Evolutionary conservation across 1,139 yeast genomes (phyloP).

Genomic region (Saccharomyces pastorianus): DNA sequence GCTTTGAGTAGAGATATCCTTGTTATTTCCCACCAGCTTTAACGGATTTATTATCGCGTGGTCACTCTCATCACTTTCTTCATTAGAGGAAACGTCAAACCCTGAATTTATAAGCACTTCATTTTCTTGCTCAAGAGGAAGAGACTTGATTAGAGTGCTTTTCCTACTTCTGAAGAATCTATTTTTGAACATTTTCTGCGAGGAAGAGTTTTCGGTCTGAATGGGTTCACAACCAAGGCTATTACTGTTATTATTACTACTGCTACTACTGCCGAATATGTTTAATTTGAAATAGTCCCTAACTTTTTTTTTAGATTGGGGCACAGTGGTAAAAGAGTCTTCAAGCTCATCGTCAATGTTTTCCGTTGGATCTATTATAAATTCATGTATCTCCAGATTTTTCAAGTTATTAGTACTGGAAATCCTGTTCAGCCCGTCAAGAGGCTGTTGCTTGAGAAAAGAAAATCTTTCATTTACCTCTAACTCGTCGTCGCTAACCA

Average conservation of each 20-base stretch:
- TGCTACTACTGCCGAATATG: constrained; percentile 11
- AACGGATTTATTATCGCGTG: not conserved
- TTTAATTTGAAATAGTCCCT: constrained; percentile 18
- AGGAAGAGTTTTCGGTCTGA: not conserved
- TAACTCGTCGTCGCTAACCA: not conserved
- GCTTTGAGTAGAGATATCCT: not conserved
- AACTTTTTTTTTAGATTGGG: constrained; percentile 11
- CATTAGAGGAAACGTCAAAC: not conserved
- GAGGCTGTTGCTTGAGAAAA: not conserved
- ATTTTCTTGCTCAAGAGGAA: not conserved
- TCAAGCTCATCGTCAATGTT: not conserved
- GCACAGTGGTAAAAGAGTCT: not conserved
- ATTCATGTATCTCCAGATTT: not conserved
- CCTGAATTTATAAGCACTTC: not conserved
- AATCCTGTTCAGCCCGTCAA: not conserved
- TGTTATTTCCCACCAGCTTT: not conserved
- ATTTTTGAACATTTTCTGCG: not conserved
- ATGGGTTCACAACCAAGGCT: not conserved
- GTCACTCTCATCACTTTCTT: not conserved
- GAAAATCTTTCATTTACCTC: not conserved
- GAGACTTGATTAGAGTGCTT: not conserved
- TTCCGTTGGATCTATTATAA: not conserved
- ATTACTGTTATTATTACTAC: constrained; percentile 1
- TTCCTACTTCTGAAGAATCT: not conserved
- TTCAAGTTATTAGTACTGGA: not conserved